Percentiles rank a stretch among this genome's conserved stretches.
phyloP scores from a whole-genome alignment of 106 monocot genomes.

The Cymbidium sinense region DNA sequence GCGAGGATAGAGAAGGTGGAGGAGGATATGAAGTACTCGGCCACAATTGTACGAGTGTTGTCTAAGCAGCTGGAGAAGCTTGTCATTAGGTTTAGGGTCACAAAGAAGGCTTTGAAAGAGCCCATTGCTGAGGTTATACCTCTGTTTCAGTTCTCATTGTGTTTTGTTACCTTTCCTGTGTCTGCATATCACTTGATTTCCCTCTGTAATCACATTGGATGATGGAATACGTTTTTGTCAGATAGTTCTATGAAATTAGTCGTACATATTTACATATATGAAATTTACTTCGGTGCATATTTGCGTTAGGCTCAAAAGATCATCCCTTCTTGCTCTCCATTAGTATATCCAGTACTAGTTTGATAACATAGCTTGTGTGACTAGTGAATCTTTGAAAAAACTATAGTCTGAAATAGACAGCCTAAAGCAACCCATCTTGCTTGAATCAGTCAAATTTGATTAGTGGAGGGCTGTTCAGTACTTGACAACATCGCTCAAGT shows the following conservation, averaged over 20 bases:
- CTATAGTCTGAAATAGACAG: not conserved
- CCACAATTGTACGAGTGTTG: constrained; percentile 49
- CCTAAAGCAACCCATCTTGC: not conserved
- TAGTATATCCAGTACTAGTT: not conserved
- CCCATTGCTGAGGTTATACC: constrained; percentile 73
- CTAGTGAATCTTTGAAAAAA: not conserved
- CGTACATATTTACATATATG: not conserved
- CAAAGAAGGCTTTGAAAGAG: constrained; percentile 79
- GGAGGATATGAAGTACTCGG: constrained; percentile 64
- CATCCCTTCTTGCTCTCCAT: not conserved
- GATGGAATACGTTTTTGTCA: not conserved
- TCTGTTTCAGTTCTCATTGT: not conserved
- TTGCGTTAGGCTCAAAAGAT: not conserved
- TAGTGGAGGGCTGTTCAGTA: not conserved
- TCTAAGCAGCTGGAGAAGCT: constrained; percentile 94
- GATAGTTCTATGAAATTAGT: not conserved
- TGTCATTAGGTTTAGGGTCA: constrained; percentile 79
- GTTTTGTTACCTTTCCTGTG: not conserved
- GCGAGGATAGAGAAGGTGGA: constrained; percentile 76
- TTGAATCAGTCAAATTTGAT: not conserved
- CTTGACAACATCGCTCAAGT: not conserved
- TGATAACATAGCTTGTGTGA: not conserved
- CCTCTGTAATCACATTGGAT: not conserved
- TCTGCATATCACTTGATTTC: not conserved
- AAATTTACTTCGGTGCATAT: not conserved